Percentiles rank a stretch among this genome's conserved stretches.
Evolutionary conservation across 1,139 yeast species (phyloP).

Genomic region (Hyphopichia burtonii): DNA sequence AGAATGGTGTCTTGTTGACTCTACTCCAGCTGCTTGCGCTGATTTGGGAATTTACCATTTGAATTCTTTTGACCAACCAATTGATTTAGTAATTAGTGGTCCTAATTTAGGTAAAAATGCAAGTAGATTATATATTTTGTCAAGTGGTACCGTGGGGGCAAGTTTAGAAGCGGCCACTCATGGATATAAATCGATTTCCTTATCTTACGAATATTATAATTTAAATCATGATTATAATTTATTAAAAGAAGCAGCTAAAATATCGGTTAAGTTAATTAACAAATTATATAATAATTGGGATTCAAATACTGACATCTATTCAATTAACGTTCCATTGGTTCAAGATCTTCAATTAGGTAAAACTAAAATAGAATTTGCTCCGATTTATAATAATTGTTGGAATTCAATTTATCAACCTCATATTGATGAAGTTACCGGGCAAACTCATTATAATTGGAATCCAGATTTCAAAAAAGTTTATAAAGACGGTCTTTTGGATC

Average conservation of each 20-base stretch:
- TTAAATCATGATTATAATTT: constrained; percentile 53
- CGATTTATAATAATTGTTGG: constrained; percentile 81
- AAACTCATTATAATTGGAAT: constrained; percentile 62
- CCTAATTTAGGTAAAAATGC: constrained; percentile 96
- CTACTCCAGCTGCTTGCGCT: constrained; percentile 95
- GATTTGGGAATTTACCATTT: constrained; percentile 85
- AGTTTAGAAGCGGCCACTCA: constrained; percentile 92
- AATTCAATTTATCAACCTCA: constrained; percentile 47
- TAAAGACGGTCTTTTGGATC: constrained; percentile 52
- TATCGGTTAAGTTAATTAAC: constrained; percentile 62
- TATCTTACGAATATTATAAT: constrained; percentile 75
- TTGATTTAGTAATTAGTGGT: constrained; percentile 88
- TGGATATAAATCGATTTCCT: constrained; percentile 71
- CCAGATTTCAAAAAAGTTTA: constrained; percentile 79
- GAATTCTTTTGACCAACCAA: constrained; percentile 47
- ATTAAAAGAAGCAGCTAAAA: constrained; percentile 64
- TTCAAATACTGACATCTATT: constrained; percentile 62
- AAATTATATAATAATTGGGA: constrained; percentile 62
- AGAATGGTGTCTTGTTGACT: constrained; percentile 86
- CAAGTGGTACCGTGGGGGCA: constrained; percentile 97
- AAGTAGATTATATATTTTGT: constrained; percentile 81
- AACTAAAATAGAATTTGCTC: constrained; percentile 70
- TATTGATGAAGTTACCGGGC: constrained; percentile 25
- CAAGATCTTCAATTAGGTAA: constrained; percentile 44
- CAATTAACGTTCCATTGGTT: constrained; percentile 79